These are phyloP conservation scores for Debaryomyces udenii DNA, from an alignment of 1,139 yeast genomes.

Conservation along the genomic window DNA sequence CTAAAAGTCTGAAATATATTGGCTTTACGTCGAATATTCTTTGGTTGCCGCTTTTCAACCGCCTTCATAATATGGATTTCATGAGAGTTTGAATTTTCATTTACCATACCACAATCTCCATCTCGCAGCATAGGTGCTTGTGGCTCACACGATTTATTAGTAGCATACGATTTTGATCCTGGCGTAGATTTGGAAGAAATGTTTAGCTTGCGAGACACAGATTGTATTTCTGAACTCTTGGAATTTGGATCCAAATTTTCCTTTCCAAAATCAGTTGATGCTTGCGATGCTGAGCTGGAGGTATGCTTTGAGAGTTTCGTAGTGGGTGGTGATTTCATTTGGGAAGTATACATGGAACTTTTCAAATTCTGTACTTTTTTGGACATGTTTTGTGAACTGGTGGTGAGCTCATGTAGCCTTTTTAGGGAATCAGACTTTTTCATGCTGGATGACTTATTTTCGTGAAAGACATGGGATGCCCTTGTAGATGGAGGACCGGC, in stretches of 20 bases:
- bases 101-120: no score
- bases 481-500: constrained; percentile 36
- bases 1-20: constrained; percentile 7
- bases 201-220: constrained; percentile 16
- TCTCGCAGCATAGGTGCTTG: no score
- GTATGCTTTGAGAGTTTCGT: constrained; percentile 22
- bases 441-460: constrained; percentile 14
- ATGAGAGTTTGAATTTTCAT: constrained; percentile 4
- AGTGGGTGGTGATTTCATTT: constrained; percentile 28
- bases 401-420: constrained; percentile 22
- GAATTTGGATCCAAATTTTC: constrained; percentile 5
- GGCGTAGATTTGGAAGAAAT: constrained; percentile 3
- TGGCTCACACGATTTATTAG: neutral
- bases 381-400: constrained; percentile 18
- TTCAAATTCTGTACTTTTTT: constrained; percentile 20
- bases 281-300: constrained; percentile 12
- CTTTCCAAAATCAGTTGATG: constrained; percentile 7
- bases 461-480: constrained; percentile 4
- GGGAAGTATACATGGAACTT: constrained; percentile 16
- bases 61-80: neutral
- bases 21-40: constrained; percentile 3
- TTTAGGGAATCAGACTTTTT: constrained; percentile 29
- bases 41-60: neutral
- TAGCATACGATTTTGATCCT: neutral
- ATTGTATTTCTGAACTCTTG: constrained; percentile 8